These are phyloP conservation scores for Emmonsiellopsis sp. DNA, from an alignment of 2,329 filamentous ascomycete species.

Conservation along the genomic window DNA sequence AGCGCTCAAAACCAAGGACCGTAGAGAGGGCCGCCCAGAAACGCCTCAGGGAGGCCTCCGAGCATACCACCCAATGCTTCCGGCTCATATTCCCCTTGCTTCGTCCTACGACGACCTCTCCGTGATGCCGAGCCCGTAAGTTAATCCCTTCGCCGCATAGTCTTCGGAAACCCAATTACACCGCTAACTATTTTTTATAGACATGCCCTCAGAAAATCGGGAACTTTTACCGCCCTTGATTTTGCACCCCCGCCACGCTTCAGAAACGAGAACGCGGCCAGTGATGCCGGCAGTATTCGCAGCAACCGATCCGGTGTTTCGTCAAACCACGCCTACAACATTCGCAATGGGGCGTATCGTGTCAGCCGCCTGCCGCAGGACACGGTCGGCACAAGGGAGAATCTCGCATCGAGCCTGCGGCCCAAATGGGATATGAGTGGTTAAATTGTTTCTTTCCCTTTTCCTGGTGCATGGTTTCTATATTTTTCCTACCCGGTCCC, in stretches of 20 bases:
- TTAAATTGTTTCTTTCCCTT: neutral
- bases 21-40: constrained; percentile 57
- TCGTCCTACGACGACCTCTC: constrained; percentile 81
- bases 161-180: neutral
- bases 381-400: constrained; percentile 65
- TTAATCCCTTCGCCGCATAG: constrained; percentile 20
- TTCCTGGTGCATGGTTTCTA: neutral
- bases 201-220: constrained; percentile 40
- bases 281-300: constrained; percentile 42
- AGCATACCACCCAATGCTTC: constrained; percentile 65
- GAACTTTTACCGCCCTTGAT: constrained; percentile 39
- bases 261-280: constrained; percentile 31
- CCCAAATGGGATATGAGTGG: constrained; percentile 45
- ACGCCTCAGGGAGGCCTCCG: constrained; percentile 49
- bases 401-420: constrained; percentile 50
- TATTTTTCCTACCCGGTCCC: neutral
- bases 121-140: constrained; percentile 83
- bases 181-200: constrained; percentile 16
- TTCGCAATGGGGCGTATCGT: constrained; percentile 75
- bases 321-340: constrained; percentile 55
- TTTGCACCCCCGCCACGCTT: constrained; percentile 42
- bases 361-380: constrained; percentile 76
- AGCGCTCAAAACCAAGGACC: constrained; percentile 56
- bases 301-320: constrained; percentile 75
- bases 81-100: constrained; percentile 66